Conservation (phyloP, 352 stramenopile species). For the Hyaloperonospora brassicae region DNA sequence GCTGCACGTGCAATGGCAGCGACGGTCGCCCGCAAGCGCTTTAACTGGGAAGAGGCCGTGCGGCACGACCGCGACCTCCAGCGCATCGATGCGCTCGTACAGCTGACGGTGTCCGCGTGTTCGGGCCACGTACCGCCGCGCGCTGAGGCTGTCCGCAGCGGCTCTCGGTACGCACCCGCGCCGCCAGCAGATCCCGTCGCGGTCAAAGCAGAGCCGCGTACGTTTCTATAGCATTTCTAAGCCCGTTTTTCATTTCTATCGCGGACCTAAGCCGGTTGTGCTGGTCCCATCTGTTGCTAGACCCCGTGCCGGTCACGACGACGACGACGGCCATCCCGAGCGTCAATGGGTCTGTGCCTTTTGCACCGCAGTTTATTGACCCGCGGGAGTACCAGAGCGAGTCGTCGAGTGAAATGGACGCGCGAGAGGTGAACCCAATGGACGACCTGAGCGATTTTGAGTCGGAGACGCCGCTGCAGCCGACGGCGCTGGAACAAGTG, state of each 20-base stretch:
- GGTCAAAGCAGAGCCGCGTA: slow-evolving; percentile 18
- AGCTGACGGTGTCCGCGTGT: slow-evolving; percentile 19
- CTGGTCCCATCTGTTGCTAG: slow-evolving; percentile 2
- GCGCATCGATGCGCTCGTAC: slow-evolving; percentile 19
- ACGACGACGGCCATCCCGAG: not conserved
- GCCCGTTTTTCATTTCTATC: slow-evolving; percentile 2
- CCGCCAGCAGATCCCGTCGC: not conserved
- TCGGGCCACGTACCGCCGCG: slow-evolving; percentile 5
- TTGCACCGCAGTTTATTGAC: slow-evolving; percentile 22
- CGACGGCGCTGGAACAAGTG: slow-evolving; percentile 1
- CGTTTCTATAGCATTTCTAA: slow-evolving; percentile 7
- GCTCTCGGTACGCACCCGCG: slow-evolving; percentile 17
- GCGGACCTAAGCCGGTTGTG: not conserved
- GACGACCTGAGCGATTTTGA: slow-evolving; percentile 62
- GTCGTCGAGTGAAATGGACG: slow-evolving; percentile 45
- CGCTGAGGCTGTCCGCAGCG: slow-evolving; percentile 2
- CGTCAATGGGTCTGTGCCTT: not conserved
- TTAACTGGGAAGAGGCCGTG: slow-evolving; percentile 30
- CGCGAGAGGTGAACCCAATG: slow-evolving; percentile 48
- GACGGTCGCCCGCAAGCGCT: slow-evolving; percentile 9
- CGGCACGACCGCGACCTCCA: slow-evolving; percentile 21
- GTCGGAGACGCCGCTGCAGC: slow-evolving; percentile 8
- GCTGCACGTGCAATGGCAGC: not conserved
- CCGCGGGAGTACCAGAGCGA: slow-evolving; percentile 30
- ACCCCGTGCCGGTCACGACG: no score